Base-by-base conservation (phyloP, 768 basidiomycete species). In the Inosperma sp. region DNA sequence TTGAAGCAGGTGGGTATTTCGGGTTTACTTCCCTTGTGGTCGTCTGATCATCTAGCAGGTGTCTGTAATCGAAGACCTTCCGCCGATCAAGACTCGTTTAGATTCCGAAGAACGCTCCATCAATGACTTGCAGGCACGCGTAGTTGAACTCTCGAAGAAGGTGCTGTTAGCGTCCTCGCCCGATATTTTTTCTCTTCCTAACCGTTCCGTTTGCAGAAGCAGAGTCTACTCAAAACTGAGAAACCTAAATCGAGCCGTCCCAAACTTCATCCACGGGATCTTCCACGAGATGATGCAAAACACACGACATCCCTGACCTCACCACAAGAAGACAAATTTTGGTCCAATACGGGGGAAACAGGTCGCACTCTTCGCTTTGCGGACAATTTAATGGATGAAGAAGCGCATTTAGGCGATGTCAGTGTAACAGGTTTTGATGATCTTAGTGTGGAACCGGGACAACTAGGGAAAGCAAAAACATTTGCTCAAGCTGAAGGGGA, bases 311-410 rank as follows among this genome's bases (percentile, higher is more conserved):
- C 60, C 33, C 56, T 66, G 19, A 49, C 63, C 65, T 59, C 70
- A 7, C 69, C 64, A 12, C 68, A 76, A 22, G 83, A 85, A 61
- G 76, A 81, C 30, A 72, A 71, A 34, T 82, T 84, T 59, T 86
- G 84, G 82, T 76, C 73, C 25, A 82, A 83, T 1, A 81, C 83
- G 6, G 75, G 75, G 2, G 66, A 67, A 8, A 62, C 76, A 2
- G 77, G 74, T 12, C 81, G 82, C 31, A 79, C 79, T 0, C 69
- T 88, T 12, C 79, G 76, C 45, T 86, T 88, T 55, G 76, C 76
- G 1, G 80, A 83, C 33, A 81, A 81, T 52, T 70, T 81, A 12
- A 68, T 84, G 23, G 78, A 86, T 55, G 86, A 88, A 56, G 68
- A 80, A 16, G 75, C 81, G 3, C 80, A 86, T 57, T 66, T 85